A percentile compares a stretch with the other conserved stretches of the same genome.
phyloP scores from a whole-genome alignment of 371 early-diverging fungal species.

The Dipsacomyces acuminosporus region DNA sequence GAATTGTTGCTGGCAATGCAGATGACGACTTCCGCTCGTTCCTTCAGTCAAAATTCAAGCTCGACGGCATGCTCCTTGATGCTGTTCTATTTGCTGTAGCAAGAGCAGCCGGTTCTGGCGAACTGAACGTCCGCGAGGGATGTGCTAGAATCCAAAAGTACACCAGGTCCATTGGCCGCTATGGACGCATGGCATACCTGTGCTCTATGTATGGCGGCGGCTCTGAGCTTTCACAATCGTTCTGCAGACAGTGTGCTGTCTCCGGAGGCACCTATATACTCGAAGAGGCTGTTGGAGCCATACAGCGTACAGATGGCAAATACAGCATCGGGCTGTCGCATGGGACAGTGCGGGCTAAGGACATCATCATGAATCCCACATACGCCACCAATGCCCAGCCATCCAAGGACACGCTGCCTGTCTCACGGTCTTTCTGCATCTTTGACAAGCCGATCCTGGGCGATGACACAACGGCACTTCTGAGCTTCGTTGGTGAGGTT shows the following conservation, averaged over 20 bases:
- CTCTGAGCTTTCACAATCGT: constrained; percentile 87
- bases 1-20: constrained; percentile 38
- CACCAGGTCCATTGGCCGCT: constrained; percentile 81
- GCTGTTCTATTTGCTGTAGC: constrained; percentile 73
- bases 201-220: constrained; percentile 84
- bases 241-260: constrained; percentile 87
- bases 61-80: constrained; percentile 59
- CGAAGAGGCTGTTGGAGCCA: constrained; percentile 23
- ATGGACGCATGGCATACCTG: constrained; percentile 77
- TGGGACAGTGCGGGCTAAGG: constrained; percentile 8
- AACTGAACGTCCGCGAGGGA: constrained; percentile 54
- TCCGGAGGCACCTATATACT: constrained; percentile 86
- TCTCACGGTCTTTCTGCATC: constrained; percentile 29
- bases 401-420: not conserved
- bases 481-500: constrained; percentile 6
- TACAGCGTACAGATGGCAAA: constrained; percentile 2
- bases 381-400: constrained; percentile 4
- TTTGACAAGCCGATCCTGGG: constrained; percentile 25
- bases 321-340: constrained; percentile 7
- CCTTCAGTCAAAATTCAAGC: constrained; percentile 58
- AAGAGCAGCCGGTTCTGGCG: constrained; percentile 51
- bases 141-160: constrained; percentile 61
- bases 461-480: constrained; percentile 22
- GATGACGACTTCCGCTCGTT: constrained; percentile 17
- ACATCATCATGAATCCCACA: constrained; percentile 18